Evolutionary conservation across 495 filamentous ascomycete species (phyloP), one percentile per base, ranked within the genome.

Genomic region (Margaritispora aquatica): DNA sequence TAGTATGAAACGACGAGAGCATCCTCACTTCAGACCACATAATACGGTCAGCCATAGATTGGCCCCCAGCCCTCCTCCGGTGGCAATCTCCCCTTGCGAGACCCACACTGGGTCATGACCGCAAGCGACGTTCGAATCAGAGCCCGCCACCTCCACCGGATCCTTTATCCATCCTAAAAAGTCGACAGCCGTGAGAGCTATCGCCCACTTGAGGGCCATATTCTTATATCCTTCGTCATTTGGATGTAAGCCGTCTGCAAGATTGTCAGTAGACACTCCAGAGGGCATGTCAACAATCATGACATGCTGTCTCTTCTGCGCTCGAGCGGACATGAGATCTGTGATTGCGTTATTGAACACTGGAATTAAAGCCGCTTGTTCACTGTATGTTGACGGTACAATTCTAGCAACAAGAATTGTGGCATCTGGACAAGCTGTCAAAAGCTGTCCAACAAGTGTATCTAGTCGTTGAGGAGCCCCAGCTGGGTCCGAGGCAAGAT

Each of bases 171-270:
- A 75, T 15, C 72, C 74, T 36, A 69, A 70, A 21, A 57, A 51
- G 34, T 70, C 63, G 10, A 72, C 74, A 23, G 69, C 59, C 57
- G 63, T 47, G 38, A 79, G 72, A 8, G 66, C 73, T 64, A 70
- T 61, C 29, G 68, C 69, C 70, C 75, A 79, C 48, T 73, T 71
- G n/a, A 63, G 66, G 13, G 74, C 76, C 74, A 79, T 77, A 58
- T 72, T 74, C 46, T 59, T 59, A 62, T 79, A 79, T 1, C 75
- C 74, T 11, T 48, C 62, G 54, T 78, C 73, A 41, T 71, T 76
- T 2, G 74, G 76, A 61, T 79, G 76, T 58, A 68, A 46, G 26
- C 58, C 64, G 56, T 74, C 72, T 41, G 52, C 49, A 29, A 70
- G 58, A 26, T 70, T 64, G 17, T 21, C 23, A 36, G 59, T 58